Evolutionary conservation across 495 filamentous ascomycete genomes (phyloP).

Genomic region (Tuber umbilicatum): DNA sequence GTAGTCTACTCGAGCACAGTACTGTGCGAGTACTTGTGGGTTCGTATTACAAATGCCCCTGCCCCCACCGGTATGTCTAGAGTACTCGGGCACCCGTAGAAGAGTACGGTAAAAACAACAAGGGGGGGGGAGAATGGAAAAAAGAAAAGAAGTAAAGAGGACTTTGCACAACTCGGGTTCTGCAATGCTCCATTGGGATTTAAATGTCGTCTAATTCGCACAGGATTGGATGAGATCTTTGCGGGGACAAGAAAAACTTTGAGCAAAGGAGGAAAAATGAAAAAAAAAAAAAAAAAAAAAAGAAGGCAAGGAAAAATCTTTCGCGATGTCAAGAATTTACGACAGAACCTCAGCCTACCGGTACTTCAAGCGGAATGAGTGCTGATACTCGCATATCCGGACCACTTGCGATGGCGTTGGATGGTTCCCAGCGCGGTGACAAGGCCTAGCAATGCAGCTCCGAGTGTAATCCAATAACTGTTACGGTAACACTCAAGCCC

Average conservation of each 20-base stretch:
- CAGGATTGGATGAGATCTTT: not conserved
- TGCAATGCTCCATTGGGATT: slow-evolving; percentile 17
- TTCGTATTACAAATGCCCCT: not conserved
- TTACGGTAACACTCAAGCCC: slow-evolving; percentile 73
- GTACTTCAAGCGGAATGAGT: slow-evolving; percentile 22
- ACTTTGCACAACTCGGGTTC: not conserved
- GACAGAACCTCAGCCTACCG: slow-evolving; percentile 4
- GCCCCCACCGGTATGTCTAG: not conserved
- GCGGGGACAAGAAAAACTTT: not conserved
- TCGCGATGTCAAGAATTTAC: not conserved
- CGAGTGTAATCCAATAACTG: slow-evolving; percentile 78
- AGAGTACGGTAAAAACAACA: slow-evolving; percentile 23
- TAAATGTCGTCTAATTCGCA: slow-evolving; percentile 9
- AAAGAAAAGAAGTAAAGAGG: slow-evolving; percentile 13
- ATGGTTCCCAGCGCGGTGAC: slow-evolving; percentile 70
- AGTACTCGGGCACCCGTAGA: not conserved
- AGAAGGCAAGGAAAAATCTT: not conserved
- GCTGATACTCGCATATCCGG: slow-evolving; percentile 13
- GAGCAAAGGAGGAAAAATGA: not conserved
- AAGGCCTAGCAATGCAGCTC: slow-evolving; percentile 64
- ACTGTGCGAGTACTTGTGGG: not conserved
- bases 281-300: too few relatives aligned
- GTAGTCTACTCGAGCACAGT: too few relatives aligned
- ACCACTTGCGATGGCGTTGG: slow-evolving; percentile 52
- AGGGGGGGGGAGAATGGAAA: not conserved